phyloP scores from a whole-genome alignment of 1,284 basidiomycete genomes.

The Sphaerobolus stellatus region DNA sequence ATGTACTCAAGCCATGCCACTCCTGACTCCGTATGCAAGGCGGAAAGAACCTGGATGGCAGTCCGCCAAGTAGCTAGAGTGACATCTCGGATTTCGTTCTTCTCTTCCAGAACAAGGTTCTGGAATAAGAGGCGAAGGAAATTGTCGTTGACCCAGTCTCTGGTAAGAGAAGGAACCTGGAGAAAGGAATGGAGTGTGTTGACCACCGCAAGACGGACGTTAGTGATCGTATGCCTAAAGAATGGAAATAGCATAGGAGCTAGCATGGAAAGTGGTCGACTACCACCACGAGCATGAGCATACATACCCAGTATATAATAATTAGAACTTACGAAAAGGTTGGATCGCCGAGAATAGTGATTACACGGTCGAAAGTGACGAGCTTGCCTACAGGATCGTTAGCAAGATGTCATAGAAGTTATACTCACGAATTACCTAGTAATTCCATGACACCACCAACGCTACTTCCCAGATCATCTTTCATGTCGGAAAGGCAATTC shows the following conservation, averaged over 20 bases:
- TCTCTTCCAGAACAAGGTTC: slow-evolving; percentile 93
- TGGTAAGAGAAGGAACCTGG: slow-evolving; percentile 69
- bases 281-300: slow-evolving; percentile 31
- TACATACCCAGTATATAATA: neutral
- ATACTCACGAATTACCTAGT: slow-evolving; percentile 54
- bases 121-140: slow-evolving; percentile 90
- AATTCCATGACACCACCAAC: slow-evolving; percentile 98
- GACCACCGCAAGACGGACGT: slow-evolving; percentile 91
- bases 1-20: slow-evolving; percentile 51
- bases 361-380: slow-evolving; percentile 79
- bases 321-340: slow-evolving; percentile 57
- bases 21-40: slow-evolving; percentile 21
- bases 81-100: slow-evolving; percentile 78
- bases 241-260: slow-evolving; percentile 93
- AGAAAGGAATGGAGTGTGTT: slow-evolving; percentile 89
- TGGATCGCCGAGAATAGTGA: slow-evolving; percentile 69
- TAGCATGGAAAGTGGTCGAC: slow-evolving; percentile 74
- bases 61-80: slow-evolving; percentile 81
- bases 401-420: slow-evolving; percentile 15
- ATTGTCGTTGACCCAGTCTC: slow-evolving; percentile 79
- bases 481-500: slow-evolving; percentile 89
- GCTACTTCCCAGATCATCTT: slow-evolving; percentile 96
- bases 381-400: slow-evolving; percentile 59
- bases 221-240: slow-evolving; percentile 95
- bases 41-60: slow-evolving; percentile 58